Evolutionary conservation across 495 filamentous ascomycete genomes (phyloP).

Genomic region (Hyaloscypha variabilis): DNA sequence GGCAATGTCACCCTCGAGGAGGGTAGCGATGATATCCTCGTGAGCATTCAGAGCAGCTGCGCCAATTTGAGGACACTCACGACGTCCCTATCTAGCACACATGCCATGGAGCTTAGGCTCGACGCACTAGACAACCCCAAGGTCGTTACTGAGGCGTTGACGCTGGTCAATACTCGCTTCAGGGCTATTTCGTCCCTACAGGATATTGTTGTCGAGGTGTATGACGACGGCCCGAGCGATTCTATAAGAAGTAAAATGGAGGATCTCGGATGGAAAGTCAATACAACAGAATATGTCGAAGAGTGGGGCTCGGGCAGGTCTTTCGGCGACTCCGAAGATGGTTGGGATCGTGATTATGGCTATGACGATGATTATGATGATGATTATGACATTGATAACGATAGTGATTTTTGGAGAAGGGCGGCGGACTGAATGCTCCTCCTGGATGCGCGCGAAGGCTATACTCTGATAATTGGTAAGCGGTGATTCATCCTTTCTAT

Average conservation of each 20-base stretch:
- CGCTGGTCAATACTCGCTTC: conserved; percentile 27
- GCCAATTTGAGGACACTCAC: conserved; percentile 21
- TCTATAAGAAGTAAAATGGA: conserved; percentile 25
- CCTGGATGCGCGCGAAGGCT: no score
- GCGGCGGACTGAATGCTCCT: no score
- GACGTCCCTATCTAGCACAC: conserved; percentile 18
- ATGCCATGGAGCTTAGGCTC: conserved; percentile 23
- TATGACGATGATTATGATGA: no score
- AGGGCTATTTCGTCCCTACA: conserved; percentile 27
- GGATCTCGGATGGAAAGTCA: conserved; percentile 26
- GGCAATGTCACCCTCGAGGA: conserved; percentile 22
- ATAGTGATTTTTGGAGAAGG: no score
- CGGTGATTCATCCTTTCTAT: no score
- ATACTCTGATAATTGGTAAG: no score
- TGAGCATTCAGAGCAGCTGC: conserved; percentile 22
- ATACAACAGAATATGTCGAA: conserved; percentile 22
- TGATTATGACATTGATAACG: no score
- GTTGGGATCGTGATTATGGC: no score
- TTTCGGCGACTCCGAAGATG: no score
- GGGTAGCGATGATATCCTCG: conserved; percentile 16
- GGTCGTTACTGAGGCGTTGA: conserved; percentile 23
- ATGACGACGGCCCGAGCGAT: conserved; percentile 18
- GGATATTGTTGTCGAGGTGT: conserved; percentile 26
- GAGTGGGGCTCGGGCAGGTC: conserved; percentile 7
- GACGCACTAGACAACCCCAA: conserved; percentile 25